These are phyloP conservation scores for Pichia ethanolica DNA, from an alignment of 805 yeast genomes.

Conservation along the genomic window DNA sequence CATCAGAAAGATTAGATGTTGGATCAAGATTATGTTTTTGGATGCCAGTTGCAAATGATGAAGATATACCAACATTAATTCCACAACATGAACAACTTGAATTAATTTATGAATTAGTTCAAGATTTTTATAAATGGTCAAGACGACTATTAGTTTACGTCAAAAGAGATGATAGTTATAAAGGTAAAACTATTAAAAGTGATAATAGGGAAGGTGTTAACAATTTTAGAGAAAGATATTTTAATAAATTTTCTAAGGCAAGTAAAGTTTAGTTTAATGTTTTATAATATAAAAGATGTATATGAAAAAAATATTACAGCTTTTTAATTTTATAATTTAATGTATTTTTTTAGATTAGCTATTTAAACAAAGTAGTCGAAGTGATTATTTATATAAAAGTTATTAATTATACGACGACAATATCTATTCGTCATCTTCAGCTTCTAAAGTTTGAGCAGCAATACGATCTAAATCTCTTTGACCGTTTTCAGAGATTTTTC, in stretches of 20 bases:
- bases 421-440: conserved; percentile 56
- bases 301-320: neutral
- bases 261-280: conserved; percentile 1
- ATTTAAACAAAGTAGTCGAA: conserved; percentile 1
- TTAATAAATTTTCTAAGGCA: conserved; percentile 43
- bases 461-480: conserved; percentile 99
- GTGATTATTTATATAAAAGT: neutral
- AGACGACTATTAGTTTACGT: conserved; percentile 77
- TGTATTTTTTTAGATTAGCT: neutral
- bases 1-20: conserved; percentile 61
- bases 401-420: conserved; percentile 7
- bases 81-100: conserved; percentile 76
- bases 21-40: conserved; percentile 86
- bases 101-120: conserved; percentile 68
- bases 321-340: neutral
- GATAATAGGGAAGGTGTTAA: conserved; percentile 39
- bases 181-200: conserved; percentile 40
- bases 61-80: conserved; percentile 45
- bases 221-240: conserved; percentile 73
- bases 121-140: conserved; percentile 90
- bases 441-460: conserved; percentile 97
- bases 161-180: conserved; percentile 44
- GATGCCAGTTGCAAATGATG: conserved; percentile 97
- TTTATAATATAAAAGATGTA: neutral
- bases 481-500: conserved; percentile 98